Percentiles rank a stretch among this genome's conserved stretches.
Evolutionary conservation across 176 grass and related monocot genomes (phyloP).

Genomic region (Lolium rigidum): DNA sequence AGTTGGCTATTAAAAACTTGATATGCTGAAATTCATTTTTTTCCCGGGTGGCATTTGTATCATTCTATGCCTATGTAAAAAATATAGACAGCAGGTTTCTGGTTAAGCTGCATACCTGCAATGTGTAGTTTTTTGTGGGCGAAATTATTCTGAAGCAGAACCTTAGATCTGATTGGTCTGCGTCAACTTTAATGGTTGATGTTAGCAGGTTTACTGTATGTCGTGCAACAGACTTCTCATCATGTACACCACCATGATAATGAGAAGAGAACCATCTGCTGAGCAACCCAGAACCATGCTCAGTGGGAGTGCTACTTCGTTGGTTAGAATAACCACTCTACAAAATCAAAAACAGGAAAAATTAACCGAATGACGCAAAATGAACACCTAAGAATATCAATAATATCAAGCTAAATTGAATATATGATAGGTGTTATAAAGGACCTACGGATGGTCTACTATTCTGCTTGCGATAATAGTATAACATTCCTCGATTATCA

Average conservation of each 20-base stretch:
- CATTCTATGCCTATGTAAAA: neutral
- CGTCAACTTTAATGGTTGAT: constrained; percentile 97
- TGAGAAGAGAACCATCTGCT: constrained; percentile 99
- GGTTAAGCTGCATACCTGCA: constrained; percentile 67
- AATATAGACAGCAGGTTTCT: neutral
- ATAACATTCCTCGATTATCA: constrained; percentile 96
- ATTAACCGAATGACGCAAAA: constrained; percentile 3
- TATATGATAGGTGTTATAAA: constrained; percentile 4
- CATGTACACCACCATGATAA: constrained; percentile 92
- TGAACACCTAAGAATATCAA: constrained; percentile 33
- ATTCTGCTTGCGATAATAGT: constrained; percentile 94
- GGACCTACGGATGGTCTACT: constrained; percentile 85
- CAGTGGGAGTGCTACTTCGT: constrained; percentile 63
- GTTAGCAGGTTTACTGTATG: constrained; percentile 98
- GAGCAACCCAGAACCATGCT: constrained; percentile 93
- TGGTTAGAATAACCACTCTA: constrained; percentile 85
- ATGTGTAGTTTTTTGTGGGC: constrained; percentile 95
- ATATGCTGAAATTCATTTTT: neutral
- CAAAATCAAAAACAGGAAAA: constrained; percentile 28
- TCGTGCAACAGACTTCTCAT: constrained; percentile 95
- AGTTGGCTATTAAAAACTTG: constrained; percentile 35
- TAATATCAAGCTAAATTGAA: constrained; percentile 14
- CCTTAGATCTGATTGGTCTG: constrained; percentile 92
- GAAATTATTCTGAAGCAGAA: constrained; percentile 99
- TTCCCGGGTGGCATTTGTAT: neutral